Evolutionary conservation across 176 grass and related monocot species (phyloP), one percentile per base, ranked within the genome.

Genomic region (Aegilops bicornis): DNA sequence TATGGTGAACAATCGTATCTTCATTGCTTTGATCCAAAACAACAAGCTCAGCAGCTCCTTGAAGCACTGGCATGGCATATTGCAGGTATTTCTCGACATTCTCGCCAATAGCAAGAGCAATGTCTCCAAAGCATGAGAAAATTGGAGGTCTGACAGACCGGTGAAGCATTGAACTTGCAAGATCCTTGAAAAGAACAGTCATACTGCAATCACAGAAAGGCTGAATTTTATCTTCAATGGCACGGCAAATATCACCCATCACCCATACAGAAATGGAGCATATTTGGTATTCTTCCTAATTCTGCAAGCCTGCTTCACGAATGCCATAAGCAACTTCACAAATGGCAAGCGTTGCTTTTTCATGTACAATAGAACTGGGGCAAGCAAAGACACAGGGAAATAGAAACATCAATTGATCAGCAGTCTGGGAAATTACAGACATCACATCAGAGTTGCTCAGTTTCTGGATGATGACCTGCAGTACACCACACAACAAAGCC

Each of bases 401-500:
- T 70, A 93, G 68, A 64, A 90, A 27, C 95, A 97, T 97, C 87
- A 97, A 76, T 79, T 92, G 79, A 82, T 97, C 92, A 67, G 87
- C 88, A 54, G 75, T 77, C 85, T 97, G 92, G 6, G 84, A 23
- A 76, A 97, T 89, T 40, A 94, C 82, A 11, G 75, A 56, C 62
- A 91, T 91, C 10, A 79, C 90, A 85, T 92, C 89, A 32, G 87
- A 88, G 73, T 75, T 91, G 72, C 89, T 94, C 63, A 94, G 54
- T 81, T 94, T 94, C 83, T 91, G 92, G 69, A 97, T 87, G 73
- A 97, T 94, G 31, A 97, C 95, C 82, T 97, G 95, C 82, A 97
- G 84, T 25, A 89, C 95, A 80, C 90, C 92, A 85, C 90, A 97
- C 6, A 94, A 71, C 80, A 97, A 85, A 48, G 90, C 95, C 84